phyloP scores from a whole-genome alignment of 2,329 filamentous ascomycete genomes.

The Sporothrix brunneoviolacea region DNA sequence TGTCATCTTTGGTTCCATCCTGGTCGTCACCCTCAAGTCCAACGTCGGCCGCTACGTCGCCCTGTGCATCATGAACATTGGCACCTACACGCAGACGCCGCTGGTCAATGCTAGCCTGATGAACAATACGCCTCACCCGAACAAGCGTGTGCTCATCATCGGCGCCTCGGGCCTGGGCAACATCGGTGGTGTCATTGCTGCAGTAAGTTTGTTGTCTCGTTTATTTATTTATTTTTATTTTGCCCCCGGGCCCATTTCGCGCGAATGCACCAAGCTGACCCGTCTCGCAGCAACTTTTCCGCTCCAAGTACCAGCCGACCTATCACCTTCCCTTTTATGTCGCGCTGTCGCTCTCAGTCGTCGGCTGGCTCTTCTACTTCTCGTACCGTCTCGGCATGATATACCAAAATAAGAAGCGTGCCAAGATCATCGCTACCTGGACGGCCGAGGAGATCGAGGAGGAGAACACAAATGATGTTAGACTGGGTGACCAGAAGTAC shows the following conservation, averaged over 20 bases:
- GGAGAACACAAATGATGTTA: constrained; percentile 1
- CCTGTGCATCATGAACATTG: constrained; percentile 8
- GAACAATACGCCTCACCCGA: constrained; percentile 3
- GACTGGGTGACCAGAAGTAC: constrained; percentile 3
- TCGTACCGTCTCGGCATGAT: constrained; percentile 2
- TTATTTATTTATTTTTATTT: too few relatives aligned
- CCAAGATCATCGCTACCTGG: constrained; percentile 3
- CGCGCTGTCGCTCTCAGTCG: not conserved
- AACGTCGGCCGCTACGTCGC: constrained; percentile 6
- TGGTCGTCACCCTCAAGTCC: constrained; percentile 6
- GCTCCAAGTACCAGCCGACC: constrained; percentile 1
- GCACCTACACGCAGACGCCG: constrained; percentile 2
- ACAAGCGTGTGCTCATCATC: constrained; percentile 1
- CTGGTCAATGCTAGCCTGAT: not conserved
- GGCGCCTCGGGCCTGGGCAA: not conserved
- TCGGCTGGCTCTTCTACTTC: constrained; percentile 3
- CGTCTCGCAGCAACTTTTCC: constrained; percentile 6
- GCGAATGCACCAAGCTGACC: too few relatives aligned
- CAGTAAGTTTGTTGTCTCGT: too few relatives aligned
- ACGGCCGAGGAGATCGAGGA: constrained; percentile 2
- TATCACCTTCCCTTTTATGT: constrained; percentile 1
- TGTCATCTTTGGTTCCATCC: constrained; percentile 2
- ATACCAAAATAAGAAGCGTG: constrained; percentile 4
- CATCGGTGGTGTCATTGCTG: constrained; percentile 4
- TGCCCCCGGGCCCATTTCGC: too few relatives aligned